phyloP scores from a whole-genome alignment of 2,329 filamentous ascomycete genomes.

The Trichoderma sp. region DNA sequence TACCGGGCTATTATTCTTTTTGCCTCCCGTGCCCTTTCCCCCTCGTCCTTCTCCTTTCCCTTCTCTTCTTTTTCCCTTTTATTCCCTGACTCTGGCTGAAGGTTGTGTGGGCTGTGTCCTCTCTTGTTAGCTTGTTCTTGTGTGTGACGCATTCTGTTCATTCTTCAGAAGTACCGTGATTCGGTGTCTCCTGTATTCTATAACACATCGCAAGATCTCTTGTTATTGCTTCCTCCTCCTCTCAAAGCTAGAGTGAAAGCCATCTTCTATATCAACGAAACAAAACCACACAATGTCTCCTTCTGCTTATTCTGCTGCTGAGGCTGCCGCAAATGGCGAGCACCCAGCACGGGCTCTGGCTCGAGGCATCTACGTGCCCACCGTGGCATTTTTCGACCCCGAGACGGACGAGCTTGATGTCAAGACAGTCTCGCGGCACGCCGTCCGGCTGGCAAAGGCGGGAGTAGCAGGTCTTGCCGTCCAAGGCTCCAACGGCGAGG shows the following conservation, averaged over 20 bases:
- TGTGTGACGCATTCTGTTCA: background rate
- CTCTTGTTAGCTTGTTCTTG: background rate
- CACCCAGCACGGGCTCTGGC: slow-evolving; percentile 35
- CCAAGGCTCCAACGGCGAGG: slow-evolving; percentile 80
- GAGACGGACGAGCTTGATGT: slow-evolving; percentile 65
- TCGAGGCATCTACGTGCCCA: slow-evolving; percentile 67
- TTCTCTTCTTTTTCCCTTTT: background rate
- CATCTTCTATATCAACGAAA: background rate
- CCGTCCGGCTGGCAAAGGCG: slow-evolving; percentile 67
- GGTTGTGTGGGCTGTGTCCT: background rate
- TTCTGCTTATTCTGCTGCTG: slow-evolving; percentile 8
- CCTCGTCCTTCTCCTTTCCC: background rate
- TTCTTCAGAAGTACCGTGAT: background rate
- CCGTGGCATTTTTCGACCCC: slow-evolving; percentile 68
- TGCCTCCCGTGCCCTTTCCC: background rate
- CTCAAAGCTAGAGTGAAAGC: background rate
- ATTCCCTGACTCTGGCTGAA: background rate
- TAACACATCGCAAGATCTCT: background rate
- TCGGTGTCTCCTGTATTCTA: background rate
- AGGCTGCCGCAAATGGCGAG: slow-evolving; percentile 21
- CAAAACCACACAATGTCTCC: slow-evolving; percentile 10
- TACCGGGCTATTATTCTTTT: background rate
- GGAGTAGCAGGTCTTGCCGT: slow-evolving; percentile 72
- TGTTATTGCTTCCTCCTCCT: background rate
- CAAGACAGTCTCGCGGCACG: slow-evolving; percentile 55